phyloP scores from a whole-genome alignment of 352 stramenopile species.

The Globisporangium middletonii region DNA sequence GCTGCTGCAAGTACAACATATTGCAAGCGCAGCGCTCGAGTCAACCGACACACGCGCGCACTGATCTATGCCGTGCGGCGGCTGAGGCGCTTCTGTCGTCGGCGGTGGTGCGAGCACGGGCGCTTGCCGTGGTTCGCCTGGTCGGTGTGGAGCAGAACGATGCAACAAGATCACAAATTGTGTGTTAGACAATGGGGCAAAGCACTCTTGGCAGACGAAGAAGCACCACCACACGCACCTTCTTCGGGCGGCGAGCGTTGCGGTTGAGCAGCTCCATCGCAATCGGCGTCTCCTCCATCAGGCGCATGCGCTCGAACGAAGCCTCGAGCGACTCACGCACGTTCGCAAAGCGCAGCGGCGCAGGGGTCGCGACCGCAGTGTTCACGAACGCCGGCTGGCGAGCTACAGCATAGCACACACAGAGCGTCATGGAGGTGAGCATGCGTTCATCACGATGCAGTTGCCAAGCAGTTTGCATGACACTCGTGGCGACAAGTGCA shows the following conservation, averaged over 20 bases:
- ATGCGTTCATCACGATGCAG: background rate
- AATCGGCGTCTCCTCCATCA: constrained; percentile 42
- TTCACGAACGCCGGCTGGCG: constrained; percentile 12
- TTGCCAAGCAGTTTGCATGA: background rate
- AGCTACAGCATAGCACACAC: background rate
- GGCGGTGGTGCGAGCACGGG: constrained; percentile 74
- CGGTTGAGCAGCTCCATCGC: constrained; percentile 78
- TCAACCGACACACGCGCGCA: too few species aligned
- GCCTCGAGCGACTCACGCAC: constrained; percentile 14
- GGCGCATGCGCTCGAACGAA: constrained; percentile 36
- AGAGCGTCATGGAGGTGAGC: background rate
- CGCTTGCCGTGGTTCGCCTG: constrained; percentile 86
- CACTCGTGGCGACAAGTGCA: too few species aligned
- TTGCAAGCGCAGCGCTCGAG: too few species aligned
- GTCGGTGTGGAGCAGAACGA: constrained; percentile 1
- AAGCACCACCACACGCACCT: constrained; percentile 26
- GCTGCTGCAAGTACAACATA: too few species aligned
- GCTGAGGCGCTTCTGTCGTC: constrained; percentile 75
- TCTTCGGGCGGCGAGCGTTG: constrained; percentile 79
- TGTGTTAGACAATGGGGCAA: background rate
- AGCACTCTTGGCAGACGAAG: background rate
- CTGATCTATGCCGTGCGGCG: constrained; percentile 28
- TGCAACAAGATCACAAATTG: background rate
- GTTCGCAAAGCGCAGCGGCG: constrained; percentile 5
- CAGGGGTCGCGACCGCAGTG: background rate